These are phyloP conservation scores for Ilyonectria mors-panacis DNA, from an alignment of 2,329 filamentous ascomycete species.

Conservation along the genomic window DNA sequence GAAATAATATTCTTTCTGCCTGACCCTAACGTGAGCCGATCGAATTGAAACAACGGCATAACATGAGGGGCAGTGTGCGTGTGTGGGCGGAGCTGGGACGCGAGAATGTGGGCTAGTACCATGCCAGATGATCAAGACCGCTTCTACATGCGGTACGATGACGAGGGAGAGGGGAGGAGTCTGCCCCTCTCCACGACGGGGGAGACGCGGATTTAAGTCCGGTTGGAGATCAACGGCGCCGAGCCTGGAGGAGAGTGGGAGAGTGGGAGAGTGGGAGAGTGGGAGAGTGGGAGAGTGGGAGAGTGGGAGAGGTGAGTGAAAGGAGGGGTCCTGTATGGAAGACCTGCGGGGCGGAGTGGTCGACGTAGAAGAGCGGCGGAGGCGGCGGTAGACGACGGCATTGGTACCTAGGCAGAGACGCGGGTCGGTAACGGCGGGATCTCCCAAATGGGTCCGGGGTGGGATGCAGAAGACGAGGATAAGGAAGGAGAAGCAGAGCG, in stretches of 20 bases:
- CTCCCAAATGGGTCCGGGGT: neutral
- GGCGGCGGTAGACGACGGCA: neutral
- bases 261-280: too few relatives aligned
- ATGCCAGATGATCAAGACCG: slow-evolving; percentile 28
- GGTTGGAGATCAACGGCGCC: slow-evolving; percentile 5
- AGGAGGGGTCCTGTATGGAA: neutral
- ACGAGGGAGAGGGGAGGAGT: slow-evolving; percentile 11
- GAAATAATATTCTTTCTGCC: slow-evolving; percentile 4
- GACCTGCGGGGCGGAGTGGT: neutral
- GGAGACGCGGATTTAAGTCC: neutral
- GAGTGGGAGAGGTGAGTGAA: neutral
- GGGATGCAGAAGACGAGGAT: neutral
- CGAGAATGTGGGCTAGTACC: slow-evolving; percentile 20
- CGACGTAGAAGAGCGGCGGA: slow-evolving; percentile 1
- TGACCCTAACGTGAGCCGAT: neutral
- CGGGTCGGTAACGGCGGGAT: slow-evolving; percentile 6
- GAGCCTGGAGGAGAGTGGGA: slow-evolving; percentile 1
- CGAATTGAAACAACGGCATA: neutral
- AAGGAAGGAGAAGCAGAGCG: neutral
- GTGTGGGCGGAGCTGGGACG: slow-evolving; percentile 22
- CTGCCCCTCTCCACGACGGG: neutral
- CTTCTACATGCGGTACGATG: slow-evolving; percentile 21
- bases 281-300: too few relatives aligned
- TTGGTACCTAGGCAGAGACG: neutral
- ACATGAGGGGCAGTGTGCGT: slow-evolving; percentile 1